Evolutionary conservation across 2,329 filamentous ascomycete species (phyloP).

Genomic region (Ophiosphaerella narmari): DNA sequence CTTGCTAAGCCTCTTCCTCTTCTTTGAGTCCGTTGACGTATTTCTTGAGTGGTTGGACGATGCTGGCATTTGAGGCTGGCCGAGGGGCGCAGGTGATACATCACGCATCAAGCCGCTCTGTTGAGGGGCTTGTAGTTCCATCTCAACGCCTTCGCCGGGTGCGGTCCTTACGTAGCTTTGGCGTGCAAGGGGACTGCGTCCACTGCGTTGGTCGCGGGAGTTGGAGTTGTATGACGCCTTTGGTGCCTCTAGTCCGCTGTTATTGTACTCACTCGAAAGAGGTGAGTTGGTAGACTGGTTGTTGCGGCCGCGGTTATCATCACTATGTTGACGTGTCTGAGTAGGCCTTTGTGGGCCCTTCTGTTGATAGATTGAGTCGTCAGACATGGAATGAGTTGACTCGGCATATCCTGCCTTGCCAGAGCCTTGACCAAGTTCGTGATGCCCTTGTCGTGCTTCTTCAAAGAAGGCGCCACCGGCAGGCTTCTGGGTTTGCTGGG

Average conservation of each 20-base stretch:
- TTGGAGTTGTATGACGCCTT: slow-evolving; percentile 34
- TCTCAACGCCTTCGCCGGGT: slow-evolving; percentile 35
- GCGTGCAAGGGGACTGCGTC: slow-evolving; percentile 52
- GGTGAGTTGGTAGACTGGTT: slow-evolving; percentile 32
- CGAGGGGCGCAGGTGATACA: slow-evolving; percentile 38
- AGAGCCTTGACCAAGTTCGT: slow-evolving; percentile 24
- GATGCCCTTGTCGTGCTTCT: slow-evolving; percentile 32
- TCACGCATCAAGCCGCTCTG: slow-evolving; percentile 40
- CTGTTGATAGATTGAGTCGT: slow-evolving; percentile 41
- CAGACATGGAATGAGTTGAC: slow-evolving; percentile 43
- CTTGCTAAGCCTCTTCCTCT: slow-evolving; percentile 45
- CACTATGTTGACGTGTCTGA: slow-evolving; percentile 30
- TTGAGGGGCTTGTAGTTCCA: slow-evolving; percentile 45
- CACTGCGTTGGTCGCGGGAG: slow-evolving; percentile 35
- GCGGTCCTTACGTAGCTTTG: slow-evolving; percentile 49
- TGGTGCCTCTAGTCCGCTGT: slow-evolving; percentile 33
- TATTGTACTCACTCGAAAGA: slow-evolving; percentile 33
- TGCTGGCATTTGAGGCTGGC: slow-evolving; percentile 17
- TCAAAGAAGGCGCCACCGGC: slow-evolving; percentile 52
- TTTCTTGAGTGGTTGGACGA: slow-evolving; percentile 30
- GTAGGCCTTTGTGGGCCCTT: slow-evolving; percentile 30
- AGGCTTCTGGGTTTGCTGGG: slow-evolving; percentile 57
- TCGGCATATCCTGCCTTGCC: slow-evolving; percentile 40
- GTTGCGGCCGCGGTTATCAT: slow-evolving; percentile 13
- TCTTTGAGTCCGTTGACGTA: slow-evolving; percentile 41